Percentiles rank a stretch among this genome's conserved stretches.
Conservation (phyloP, 257 asterid genomes). For the Solanum appendiculatum region DNA sequence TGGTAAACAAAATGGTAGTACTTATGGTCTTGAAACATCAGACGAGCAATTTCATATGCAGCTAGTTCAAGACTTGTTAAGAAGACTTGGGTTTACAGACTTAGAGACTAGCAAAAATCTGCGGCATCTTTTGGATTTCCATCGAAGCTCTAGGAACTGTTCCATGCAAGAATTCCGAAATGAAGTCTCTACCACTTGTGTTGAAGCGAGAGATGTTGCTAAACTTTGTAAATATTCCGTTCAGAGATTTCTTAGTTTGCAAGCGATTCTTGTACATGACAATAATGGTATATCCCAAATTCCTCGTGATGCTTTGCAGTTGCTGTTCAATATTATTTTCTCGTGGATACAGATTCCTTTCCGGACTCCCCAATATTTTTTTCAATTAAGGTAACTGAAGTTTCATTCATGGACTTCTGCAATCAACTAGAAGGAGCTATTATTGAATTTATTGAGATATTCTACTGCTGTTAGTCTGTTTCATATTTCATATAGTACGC, state of each 20-base stretch:
- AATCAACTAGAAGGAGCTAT: background rate
- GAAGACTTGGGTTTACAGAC: constrained; percentile 39
- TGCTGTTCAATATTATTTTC: constrained; percentile 39
- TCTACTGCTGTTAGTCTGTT: background rate
- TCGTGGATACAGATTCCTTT: constrained; percentile 55
- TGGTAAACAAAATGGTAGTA: constrained; percentile 16
- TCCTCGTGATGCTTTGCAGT: constrained; percentile 23
- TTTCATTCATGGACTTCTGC: background rate
- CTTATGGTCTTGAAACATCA: constrained; percentile 8
- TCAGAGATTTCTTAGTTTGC: constrained; percentile 36
- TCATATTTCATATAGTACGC: background rate
- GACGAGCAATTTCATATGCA: constrained; percentile 22
- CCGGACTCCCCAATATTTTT: constrained; percentile 53
- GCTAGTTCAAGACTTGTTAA: constrained; percentile 52
- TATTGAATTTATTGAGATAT: background rate
- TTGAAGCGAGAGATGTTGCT: constrained; percentile 32
- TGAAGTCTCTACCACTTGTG: constrained; percentile 20
- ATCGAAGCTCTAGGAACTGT: constrained; percentile 12
- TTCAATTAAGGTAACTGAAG: constrained; percentile 46
- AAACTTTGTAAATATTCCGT: constrained; percentile 47
- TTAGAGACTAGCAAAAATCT: constrained; percentile 35
- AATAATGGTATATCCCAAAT: constrained; percentile 13
- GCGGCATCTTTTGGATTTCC: constrained; percentile 37
- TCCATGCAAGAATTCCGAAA: constrained; percentile 19
- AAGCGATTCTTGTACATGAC: constrained; percentile 8